Base-by-base conservation (phyloP, 495 filamentous ascomycete genomes). In the Clavariopsis aquatica region DNA sequence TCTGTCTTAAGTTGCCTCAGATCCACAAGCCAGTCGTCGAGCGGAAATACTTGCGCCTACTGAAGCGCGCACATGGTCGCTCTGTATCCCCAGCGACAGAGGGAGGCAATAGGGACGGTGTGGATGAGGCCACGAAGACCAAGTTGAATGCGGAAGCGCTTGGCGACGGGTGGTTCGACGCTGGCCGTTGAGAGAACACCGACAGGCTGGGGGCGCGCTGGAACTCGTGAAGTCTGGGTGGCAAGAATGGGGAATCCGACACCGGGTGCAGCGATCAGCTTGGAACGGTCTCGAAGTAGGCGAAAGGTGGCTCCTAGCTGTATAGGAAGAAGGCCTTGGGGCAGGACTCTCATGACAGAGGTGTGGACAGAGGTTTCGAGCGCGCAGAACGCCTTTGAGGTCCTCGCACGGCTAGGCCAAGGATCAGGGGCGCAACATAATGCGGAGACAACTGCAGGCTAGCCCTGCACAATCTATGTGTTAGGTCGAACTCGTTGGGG, bases 341-440 rank as follows among this genome's bases (percentile, higher is more conserved):
- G 60, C 59, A 65, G 41, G 49, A 64, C 65, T 55, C 65, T 68
- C 65, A 71, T 68, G 43, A 65, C 69, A 68, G 62, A 62, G 64
- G 55, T 47, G 45, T 65, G 57, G 56, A 62, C 54, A 65, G 61
- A 65, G 61, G 52, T 61, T 24, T 20, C 53, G 51, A 64, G 56
- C 26, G 60, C 54, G 64, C 60, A 60, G 55, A 55, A 68, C 64
- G 65, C 65, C 64, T 68, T 71, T 71, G 69, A 71, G 69, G 65
- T 57, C 65, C 47, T 65, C 59, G 54, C 64, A 68, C 69, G 64
- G 69, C 57, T 51, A 34, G 51, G 64, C 69, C 69, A 70, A 65
- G 65, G 65, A 65, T 71, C 69, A 71, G 69, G 69, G 69, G 65
- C 65, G 65, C 69, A 68, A 65, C 57, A 70, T 64, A 71, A 71